Percentiles rank a stretch among this genome's conserved stretches.
phyloP scores from a whole-genome alignment of 805 yeast genomes.

The Scheffersomyces spartinae region DNA sequence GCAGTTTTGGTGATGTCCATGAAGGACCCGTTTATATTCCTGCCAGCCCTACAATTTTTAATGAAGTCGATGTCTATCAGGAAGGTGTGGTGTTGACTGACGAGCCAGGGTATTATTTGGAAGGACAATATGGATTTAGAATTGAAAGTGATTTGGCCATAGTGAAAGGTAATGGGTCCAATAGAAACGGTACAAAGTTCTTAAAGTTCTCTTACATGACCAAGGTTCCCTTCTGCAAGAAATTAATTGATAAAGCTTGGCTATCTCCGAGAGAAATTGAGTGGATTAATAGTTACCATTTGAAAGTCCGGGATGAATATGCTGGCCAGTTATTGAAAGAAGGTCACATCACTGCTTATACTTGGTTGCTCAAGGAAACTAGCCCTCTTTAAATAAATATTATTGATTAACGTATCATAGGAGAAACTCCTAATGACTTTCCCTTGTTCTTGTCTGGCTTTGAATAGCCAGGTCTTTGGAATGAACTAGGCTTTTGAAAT shows the following conservation, averaged over 20 bases:
- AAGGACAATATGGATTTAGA: slow-evolving; percentile 49
- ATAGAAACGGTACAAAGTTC: slow-evolving; percentile 17
- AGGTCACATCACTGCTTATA: slow-evolving; percentile 25
- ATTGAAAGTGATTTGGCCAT: too few relatives aligned
- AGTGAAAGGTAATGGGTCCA: too few relatives aligned
- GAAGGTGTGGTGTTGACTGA: slow-evolving; percentile 47
- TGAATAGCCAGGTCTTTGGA: slow-evolving; percentile 16
- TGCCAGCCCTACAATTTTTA: slow-evolving; percentile 37
- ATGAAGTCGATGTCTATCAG: too few relatives aligned
- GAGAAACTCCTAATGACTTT: slow-evolving; percentile 14
- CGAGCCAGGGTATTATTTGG: slow-evolving; percentile 55
- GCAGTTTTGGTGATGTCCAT: slow-evolving; percentile 49
- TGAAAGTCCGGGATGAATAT: slow-evolving; percentile 19
- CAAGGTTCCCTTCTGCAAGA: slow-evolving; percentile 27
- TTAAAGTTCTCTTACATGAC: slow-evolving; percentile 30
- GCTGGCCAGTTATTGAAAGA: slow-evolving; percentile 19
- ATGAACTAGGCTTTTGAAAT: slow-evolving; percentile 22
- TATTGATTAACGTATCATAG: too few relatives aligned
- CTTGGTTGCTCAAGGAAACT: slow-evolving; percentile 28
- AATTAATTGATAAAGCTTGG: slow-evolving; percentile 21
- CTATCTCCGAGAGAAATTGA: slow-evolving; percentile 17
- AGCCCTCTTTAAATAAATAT: slow-evolving; percentile 11
- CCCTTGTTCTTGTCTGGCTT: slow-evolving; percentile 8
- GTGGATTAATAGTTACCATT: slow-evolving; percentile 31
- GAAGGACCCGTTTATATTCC: slow-evolving; percentile 59